Conservation (phyloP, 2,329 filamentous ascomycete genomes). For the Ambrosiella xylebori region DNA sequence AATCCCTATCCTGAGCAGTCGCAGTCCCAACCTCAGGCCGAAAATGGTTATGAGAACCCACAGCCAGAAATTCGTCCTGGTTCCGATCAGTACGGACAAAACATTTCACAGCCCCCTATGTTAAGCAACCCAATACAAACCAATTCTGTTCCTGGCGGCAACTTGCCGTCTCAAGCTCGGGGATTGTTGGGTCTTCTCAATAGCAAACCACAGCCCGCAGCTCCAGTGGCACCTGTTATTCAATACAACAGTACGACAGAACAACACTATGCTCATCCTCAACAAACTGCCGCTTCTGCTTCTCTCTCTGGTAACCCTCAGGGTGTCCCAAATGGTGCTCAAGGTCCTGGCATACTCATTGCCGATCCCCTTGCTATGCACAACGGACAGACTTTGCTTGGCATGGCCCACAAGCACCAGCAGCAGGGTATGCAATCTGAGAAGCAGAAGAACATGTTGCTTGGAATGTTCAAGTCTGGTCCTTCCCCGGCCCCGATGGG, state of each 20-base stretch:
- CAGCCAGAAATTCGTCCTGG: slow-evolving; percentile 8
- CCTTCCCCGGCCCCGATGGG: slow-evolving; percentile 3
- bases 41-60: background rate
- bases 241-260: slow-evolving; percentile 1
- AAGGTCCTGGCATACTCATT: background rate
- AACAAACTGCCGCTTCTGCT: background rate
- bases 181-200: slow-evolving; percentile 27
- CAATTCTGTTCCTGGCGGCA: background rate
- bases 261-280: slow-evolving; percentile 4
- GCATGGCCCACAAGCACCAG: slow-evolving; percentile 12
- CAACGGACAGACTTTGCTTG: slow-evolving; percentile 9
- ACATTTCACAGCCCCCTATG: background rate
- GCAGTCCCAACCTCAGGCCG: slow-evolving; percentile 8
- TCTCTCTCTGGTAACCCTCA: too few species aligned
- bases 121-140: background rate
- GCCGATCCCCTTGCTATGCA: slow-evolving; percentile 12
- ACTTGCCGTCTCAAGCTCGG: slow-evolving; percentile 20
- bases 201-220: background rate
- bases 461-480: slow-evolving; percentile 36
- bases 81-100: slow-evolving; percentile 9
- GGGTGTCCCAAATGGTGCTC: too few species aligned
- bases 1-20: slow-evolving; percentile 7
- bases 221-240: background rate
- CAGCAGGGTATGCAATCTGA: slow-evolving; percentile 13
- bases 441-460: slow-evolving; percentile 30